Evolutionary conservation across 2,329 filamentous ascomycete genomes (phyloP), one percentile per base, ranked within the genome.

Genomic region (Verticillium isaacii): DNA sequence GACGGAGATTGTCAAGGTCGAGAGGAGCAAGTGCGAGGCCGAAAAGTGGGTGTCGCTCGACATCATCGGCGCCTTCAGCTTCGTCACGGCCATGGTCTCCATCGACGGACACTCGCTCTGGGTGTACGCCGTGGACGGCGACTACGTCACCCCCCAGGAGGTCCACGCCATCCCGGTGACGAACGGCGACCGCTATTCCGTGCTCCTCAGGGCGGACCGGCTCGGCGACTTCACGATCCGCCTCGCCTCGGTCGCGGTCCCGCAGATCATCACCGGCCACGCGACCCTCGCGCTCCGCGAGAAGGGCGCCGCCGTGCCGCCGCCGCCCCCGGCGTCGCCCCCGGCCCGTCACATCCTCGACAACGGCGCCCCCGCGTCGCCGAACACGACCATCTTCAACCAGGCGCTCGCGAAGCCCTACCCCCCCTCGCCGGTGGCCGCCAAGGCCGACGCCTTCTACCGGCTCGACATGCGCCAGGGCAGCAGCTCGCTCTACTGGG

Each of bases 261-360:
- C 81, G 12, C 87, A 89, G 68, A 77, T 87, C 60, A 76, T 89
- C 34, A 77, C 78, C 15, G 85, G 81, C 1, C 77, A 79, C 19
- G 85, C 82, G 1, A 73, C 78, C 9, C 71, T 89, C 45, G 74
- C 75, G 2, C 71, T 78, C 17, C 61, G 65, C 3, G 67, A 67
- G n/a, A 66, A 68, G 63, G 67, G 64, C 29, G 58, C 64, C 11
- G 32, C 62, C 8, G 32, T 56, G 32, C n/a, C 9, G 29, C 62
- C 12, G 32, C 55, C 36, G 11, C 17, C 57, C 64, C n/a, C 57
- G 14, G 58, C 62, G 14, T 65, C 69, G 0, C 25, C 60, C 4
- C 76, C 77, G 0, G 67, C 70, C 2, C 72, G 82, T 0, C 83
- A 75, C 66, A 82, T 87, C 63, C 78, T 80, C 65, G 76, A 82